Evolutionary conservation across 306 rosid species (phyloP).

Genomic region (Astragalus membranaceus): DNA sequence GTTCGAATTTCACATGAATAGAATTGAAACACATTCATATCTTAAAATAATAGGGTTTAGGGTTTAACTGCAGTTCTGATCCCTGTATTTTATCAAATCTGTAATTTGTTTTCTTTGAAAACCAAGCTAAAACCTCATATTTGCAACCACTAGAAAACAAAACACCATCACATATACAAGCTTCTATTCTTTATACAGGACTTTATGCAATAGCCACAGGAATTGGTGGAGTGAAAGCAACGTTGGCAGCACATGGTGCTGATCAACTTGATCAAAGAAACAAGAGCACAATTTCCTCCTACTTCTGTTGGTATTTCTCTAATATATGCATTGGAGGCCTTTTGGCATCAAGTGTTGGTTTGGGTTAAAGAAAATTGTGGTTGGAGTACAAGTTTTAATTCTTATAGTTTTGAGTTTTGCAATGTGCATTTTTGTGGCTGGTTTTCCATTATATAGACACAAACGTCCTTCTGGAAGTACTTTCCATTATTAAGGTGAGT

Average conservation of each 20-base stretch:
- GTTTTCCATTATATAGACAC: conserved; percentile 18
- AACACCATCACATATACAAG: not conserved
- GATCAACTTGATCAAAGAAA: conserved; percentile 32
- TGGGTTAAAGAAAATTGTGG: conserved; percentile 35
- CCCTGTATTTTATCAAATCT: not conserved
- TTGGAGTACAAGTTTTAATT: conserved; percentile 27
- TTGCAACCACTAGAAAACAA: not conserved
- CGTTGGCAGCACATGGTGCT: conserved; percentile 41
- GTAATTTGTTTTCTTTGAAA: not conserved
- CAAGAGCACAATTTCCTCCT: conserved; percentile 24
- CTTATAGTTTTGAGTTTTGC: conserved; percentile 4
- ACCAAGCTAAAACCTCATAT: conserved; percentile 21
- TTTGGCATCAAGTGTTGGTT: conserved; percentile 22
- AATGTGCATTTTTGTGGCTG: conserved; percentile 16
- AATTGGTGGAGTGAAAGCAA: conserved; percentile 28
- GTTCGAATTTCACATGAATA: too few species aligned
- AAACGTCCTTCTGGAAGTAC: conserved; percentile 33
- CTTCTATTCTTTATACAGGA: conserved; percentile 22
- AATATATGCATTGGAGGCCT: conserved; percentile 20
- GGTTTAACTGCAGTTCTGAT: too few species aligned
- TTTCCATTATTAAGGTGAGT: conserved; percentile 22
- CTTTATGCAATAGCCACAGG: conserved; percentile 25
- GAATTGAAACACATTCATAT: too few species aligned
- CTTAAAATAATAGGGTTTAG: too few species aligned
- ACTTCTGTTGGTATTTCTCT: conserved; percentile 43